Conservation (phyloP, 495 filamentous ascomycete species). For the Penicillium canescens region DNA sequence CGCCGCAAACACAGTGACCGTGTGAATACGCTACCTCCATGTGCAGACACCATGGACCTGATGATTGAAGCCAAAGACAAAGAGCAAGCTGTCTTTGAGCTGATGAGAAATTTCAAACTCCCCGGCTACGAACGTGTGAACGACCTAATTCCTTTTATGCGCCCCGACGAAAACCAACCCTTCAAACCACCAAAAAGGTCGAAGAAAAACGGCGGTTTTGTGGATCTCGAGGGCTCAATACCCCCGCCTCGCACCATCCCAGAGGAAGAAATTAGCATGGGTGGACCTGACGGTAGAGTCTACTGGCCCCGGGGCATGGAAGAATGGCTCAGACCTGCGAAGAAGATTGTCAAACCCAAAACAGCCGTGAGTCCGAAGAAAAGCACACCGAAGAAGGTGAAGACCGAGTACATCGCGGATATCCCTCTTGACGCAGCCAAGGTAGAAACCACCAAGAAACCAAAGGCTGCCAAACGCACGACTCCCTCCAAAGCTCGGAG, state of each 20-base stretch:
- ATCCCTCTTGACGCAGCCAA: constrained; percentile 20
- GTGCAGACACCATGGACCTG: constrained; percentile 78
- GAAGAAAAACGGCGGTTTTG: constrained; percentile 49
- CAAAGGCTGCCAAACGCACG: constrained; percentile 14
- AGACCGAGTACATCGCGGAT: constrained; percentile 14
- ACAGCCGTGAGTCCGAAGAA: constrained; percentile 26
- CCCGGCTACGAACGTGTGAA: constrained; percentile 74
- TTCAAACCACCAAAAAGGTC: constrained; percentile 50
- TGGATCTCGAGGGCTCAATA: constrained; percentile 49
- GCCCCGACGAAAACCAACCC: constrained; percentile 76
- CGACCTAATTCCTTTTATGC: constrained; percentile 74
- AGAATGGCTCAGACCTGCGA: constrained; percentile 82
- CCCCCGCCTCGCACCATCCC: constrained; percentile 47
- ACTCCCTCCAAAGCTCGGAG: constrained; percentile 24
- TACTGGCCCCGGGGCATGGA: constrained; percentile 93
- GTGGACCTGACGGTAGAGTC: constrained; percentile 79
- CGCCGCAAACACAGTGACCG: constrained; percentile 82
- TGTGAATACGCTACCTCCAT: constrained; percentile 78
- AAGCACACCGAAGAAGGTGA: constrained; percentile 21
- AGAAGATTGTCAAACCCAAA: constrained; percentile 66
- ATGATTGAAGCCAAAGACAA: constrained; percentile 99
- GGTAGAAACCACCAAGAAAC: constrained; percentile 24
- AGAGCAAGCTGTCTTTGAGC: constrained; percentile 93
- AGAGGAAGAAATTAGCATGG: constrained; percentile 82
- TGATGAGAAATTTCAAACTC: constrained; percentile 84